Evolutionary conservation across 2,329 filamentous ascomycete species (phyloP).

Genomic region (Thermomyces lanuginosus): DNA sequence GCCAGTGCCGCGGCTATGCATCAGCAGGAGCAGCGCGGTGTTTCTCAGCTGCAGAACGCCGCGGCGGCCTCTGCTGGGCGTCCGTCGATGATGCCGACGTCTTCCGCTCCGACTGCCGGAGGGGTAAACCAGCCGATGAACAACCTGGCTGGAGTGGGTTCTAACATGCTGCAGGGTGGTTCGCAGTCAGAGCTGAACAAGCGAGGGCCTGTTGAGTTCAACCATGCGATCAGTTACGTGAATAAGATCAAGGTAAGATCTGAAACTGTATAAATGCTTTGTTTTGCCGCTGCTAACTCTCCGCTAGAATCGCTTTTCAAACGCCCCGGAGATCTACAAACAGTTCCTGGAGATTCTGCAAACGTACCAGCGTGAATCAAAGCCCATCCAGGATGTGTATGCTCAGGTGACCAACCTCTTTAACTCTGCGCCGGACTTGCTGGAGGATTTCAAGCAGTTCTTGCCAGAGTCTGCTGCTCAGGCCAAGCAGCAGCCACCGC

Average conservation of each 20-base stretch:
- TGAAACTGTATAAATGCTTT: conserved; percentile 1
- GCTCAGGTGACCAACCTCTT: conserved; percentile 91
- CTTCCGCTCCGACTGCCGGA: conserved; percentile 28
- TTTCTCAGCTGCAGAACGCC: conserved; percentile 50
- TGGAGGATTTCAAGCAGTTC: conserved; percentile 98
- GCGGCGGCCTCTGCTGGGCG: conserved; percentile 35
- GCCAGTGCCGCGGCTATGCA: conserved; percentile 33
- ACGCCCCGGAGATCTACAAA: conserved; percentile 96
- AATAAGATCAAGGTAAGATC: conserved; percentile 90
- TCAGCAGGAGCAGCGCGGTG: conserved; percentile 49
- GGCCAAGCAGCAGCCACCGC: conserved; percentile 44
- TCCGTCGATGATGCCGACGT: conserved; percentile 33
- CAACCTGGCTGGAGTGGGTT: conserved; percentile 44
- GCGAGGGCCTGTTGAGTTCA: conserved; percentile 90
- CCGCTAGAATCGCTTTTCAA: conserved; percentile 80
- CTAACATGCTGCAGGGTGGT: conserved; percentile 40
- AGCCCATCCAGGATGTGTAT: conserved; percentile 96
- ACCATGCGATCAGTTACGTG: conserved; percentile 97
- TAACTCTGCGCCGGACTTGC: conserved; percentile 76
- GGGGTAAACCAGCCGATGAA: conserved; percentile 36
- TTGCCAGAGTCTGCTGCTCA: conserved; percentile 74
- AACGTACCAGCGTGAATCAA: conserved; percentile 94
- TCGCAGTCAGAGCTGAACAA: conserved; percentile 51
- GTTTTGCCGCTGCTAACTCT: conserved; percentile 4
- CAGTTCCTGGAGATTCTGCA: conserved; percentile 96